Evolutionary conservation across 495 filamentous ascomycete species (phyloP), one percentile per base, ranked within the genome.

Genomic region (Oidiodendron maius): DNA sequence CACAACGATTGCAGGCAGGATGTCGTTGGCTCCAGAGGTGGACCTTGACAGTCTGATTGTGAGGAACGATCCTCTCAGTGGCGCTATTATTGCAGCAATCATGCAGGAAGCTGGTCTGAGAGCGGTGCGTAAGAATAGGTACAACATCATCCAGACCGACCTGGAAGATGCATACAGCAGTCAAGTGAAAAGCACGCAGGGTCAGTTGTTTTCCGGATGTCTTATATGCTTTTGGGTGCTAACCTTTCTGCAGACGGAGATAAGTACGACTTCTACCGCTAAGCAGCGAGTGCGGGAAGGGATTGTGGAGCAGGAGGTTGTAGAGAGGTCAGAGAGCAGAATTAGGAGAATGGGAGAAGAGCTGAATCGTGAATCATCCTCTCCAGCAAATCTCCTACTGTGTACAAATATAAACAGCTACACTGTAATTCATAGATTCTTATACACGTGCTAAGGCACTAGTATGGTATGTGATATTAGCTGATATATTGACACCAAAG

Each of bases 91-190:
- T 67, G 93, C 93, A 16, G 93, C 93, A 21, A 94, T 98, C 64
- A 97, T 98, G 93, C 93, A 98, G 67, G 93, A 98, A 68, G 94
- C 93, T 30, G 93, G 93, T 51, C 73, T 98, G 51, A 80, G 93
- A 46, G 93, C 93, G 35, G 94, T 98, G 42, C 77, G 93, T 60
- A 98, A 98, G 80, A 98, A 98, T 65, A 74, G 93, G 53, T 98
- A 98, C 68, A 96, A 97, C 62, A 97, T 98, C 64, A 96, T 98
- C 59, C 94, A 97, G 70, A 77, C 75, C 36, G 93, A 98, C 63
- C 72, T 98, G 41, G 93, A 98, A 64, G 91, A 96, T 67, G 91
- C 94, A 4, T 98, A 98, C 62, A 81, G 86, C 11, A 88, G 84
- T 59, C 93, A 98, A 64, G 93, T 98, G 52, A 96, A 95, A 77